These are phyloP conservation scores for Knufia fluminis DNA, from an alignment of 2,329 filamentous ascomycete species.

Conservation along the genomic window DNA sequence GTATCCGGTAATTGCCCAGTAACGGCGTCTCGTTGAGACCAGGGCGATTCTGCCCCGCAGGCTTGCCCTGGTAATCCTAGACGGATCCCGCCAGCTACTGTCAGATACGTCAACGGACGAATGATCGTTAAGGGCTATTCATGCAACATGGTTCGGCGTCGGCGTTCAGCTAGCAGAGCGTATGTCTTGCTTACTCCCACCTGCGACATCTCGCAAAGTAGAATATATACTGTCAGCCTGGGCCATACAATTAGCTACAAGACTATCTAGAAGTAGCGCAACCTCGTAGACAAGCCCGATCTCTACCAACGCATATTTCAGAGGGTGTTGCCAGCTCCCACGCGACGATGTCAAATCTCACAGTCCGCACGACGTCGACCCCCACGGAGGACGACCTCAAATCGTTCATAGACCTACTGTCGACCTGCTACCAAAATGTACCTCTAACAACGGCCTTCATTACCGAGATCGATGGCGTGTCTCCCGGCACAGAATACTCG, in stretches of 20 bases:
- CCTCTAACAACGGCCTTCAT: constrained; percentile 23
- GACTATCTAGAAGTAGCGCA: too few species aligned
- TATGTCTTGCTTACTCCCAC: neutral
- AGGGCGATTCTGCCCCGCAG: neutral
- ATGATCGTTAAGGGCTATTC: neutral
- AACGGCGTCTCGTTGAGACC: neutral
- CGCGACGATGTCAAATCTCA: neutral
- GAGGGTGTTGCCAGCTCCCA: neutral
- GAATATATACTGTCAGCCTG: too few species aligned
- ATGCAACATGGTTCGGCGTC: neutral
- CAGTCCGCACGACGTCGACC: constrained; percentile 2
- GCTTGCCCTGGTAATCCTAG: neutral
- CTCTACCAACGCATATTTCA: neutral
- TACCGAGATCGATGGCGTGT: constrained; percentile 19
- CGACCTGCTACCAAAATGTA: constrained; percentile 17
- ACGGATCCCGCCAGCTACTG: neutral
- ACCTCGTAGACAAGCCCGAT: neutral
- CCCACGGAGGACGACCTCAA: constrained; percentile 12
- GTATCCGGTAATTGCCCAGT: neutral
- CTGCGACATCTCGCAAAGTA: too few species aligned
- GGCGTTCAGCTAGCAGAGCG: neutral
- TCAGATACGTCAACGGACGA: neutral
- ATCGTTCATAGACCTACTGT: constrained; percentile 20
- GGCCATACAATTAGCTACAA: too few species aligned
- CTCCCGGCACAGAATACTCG: constrained; percentile 9